Base-by-base conservation (phyloP, 139 green algal genomes). In the Picochlorum sp. region DNA sequence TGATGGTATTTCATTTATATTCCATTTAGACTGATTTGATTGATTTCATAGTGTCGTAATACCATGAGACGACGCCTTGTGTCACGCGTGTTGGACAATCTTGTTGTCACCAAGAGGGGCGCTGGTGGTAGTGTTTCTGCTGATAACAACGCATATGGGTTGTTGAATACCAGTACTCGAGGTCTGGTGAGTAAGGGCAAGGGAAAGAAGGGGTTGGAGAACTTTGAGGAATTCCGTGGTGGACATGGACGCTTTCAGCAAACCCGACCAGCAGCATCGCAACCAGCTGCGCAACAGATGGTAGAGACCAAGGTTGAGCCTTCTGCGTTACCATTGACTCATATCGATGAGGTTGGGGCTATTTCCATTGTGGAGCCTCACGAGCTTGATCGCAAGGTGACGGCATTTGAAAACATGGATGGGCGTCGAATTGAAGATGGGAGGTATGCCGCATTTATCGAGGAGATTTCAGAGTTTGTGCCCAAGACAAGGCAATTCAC, bases 401-500 rank as follows among this genome's bases (percentile, higher is more conserved):
- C 9, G 23, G 69, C 49, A 47, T 87, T 73, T 49, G 46, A 75
- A 34, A 94, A 94, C 66, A 66, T 87, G 13, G 87, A 94, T 58
- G 84, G 85, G 9, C 74, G 81, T 30, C 74, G 85, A 23, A 75
- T 89, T 56, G 89, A 98, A 24, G 92, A 98, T 66, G 92, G 92
- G 0, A 77, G 92, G 20, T 98, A 97, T 71, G 66, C 72, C 2
- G 76, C 78, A 0, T 98, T 98, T 68, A 73, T 75, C 13, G 64
- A 87, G 30, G 89, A 95, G 49, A 85, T 97, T 32, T 72, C 71
- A 1, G 71, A 51, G 49, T 91, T 96, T 68, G 85, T 97, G 38
- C 84, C 85, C 8, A 72, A 85, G 24, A 49, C 58, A 7, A 73
- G 92, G 8, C 74, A 88, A 64, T 93, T 82, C 69, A 89, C 83